Percentiles rank a stretch among this genome's conserved stretches.
Evolutionary conservation across 768 basidiomycete species (phyloP).

Genomic region (Gloeostereum incarnatum): DNA sequence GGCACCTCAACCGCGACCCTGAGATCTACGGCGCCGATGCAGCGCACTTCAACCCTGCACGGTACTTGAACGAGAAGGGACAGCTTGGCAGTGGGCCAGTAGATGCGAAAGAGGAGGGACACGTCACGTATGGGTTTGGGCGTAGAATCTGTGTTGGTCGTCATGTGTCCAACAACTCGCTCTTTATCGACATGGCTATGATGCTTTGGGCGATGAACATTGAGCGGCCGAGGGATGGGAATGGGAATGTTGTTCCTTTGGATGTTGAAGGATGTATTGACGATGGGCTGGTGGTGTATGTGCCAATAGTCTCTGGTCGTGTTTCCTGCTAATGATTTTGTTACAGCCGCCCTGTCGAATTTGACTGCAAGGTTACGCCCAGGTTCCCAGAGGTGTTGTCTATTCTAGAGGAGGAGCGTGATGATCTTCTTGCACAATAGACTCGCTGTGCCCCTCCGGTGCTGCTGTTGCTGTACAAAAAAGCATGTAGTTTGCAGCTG

Average conservation of each 20-base stretch:
- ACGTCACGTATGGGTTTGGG: slow-evolving; percentile 15
- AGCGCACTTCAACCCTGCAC: slow-evolving; percentile 9
- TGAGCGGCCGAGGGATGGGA: slow-evolving; percentile 6
- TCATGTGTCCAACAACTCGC: slow-evolving; percentile 17
- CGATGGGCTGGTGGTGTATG: neutral
- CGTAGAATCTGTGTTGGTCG: slow-evolving; percentile 18
- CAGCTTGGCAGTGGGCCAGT: slow-evolving; percentile 6
- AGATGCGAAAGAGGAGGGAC: slow-evolving; percentile 15
- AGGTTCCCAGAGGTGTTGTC: slow-evolving; percentile 9
- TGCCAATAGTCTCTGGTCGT: neutral
- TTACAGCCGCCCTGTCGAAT: slow-evolving; percentile 11
- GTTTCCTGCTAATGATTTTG: neutral
- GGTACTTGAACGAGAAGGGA: slow-evolving; percentile 11
- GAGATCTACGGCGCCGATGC: slow-evolving; percentile 12
- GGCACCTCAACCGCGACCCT: slow-evolving; percentile 15
- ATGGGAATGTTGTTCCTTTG: too few species aligned
- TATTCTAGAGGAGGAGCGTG: neutral
- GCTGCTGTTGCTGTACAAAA: neutral
- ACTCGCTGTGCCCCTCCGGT: neutral
- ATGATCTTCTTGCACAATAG: neutral
- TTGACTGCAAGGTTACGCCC: slow-evolving; percentile 11
- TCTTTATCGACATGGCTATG: slow-evolving; percentile 19
- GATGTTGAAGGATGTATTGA: slow-evolving; percentile 11
- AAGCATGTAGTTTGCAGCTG: neutral
- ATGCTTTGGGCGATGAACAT: slow-evolving; percentile 17